Percentiles rank a stretch among this genome's conserved stretches.
phyloP scores from a whole-genome alignment of 768 basidiomycete genomes.

The Auriscalpium microsporum region DNA sequence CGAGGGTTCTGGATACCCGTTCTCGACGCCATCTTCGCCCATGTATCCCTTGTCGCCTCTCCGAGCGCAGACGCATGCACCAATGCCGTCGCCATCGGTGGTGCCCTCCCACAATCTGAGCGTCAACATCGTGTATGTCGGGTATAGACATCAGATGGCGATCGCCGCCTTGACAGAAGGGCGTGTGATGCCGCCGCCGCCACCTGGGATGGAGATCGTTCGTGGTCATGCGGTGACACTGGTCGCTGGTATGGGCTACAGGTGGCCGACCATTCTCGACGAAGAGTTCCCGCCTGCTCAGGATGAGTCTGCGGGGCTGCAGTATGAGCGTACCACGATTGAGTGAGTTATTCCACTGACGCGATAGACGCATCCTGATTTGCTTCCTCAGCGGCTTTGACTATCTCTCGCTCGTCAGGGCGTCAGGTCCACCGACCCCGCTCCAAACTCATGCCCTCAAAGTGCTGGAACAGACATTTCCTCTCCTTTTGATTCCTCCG shows the following conservation, averaged over 20 bases:
- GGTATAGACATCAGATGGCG: not conserved
- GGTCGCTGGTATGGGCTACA: slow-evolving; percentile 28
- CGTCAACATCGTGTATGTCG: not conserved
- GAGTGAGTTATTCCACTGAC: slow-evolving; percentile 3
- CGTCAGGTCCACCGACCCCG: slow-evolving; percentile 10
- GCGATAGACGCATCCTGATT: not conserved
- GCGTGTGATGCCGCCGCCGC: slow-evolving; percentile 17
- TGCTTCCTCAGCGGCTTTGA: slow-evolving; percentile 8
- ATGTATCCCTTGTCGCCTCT: not conserved
- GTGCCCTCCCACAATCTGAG: not conserved
- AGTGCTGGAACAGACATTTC: slow-evolving; percentile 12
- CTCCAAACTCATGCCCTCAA: slow-evolving; percentile 12
- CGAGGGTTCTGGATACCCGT: not conserved
- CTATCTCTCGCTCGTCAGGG: slow-evolving; percentile 10
- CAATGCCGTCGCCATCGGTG: not conserved
- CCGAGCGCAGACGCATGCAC: too few species aligned
- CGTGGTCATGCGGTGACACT: slow-evolving; percentile 19
- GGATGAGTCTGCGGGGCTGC: slow-evolving; percentile 9
- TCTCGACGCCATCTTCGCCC: not conserved
- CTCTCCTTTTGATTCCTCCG: slow-evolving; percentile 5
- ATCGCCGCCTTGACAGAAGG: slow-evolving; percentile 14
- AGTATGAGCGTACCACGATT: slow-evolving; percentile 10
- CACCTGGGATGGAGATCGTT: slow-evolving; percentile 10
- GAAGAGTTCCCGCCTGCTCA: slow-evolving; percentile 15
- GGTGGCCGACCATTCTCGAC: slow-evolving; percentile 38